Evolutionary conservation across 1,284 basidiomycete genomes (phyloP), one percentile per base, ranked within the genome.

Genomic region (Ganoderma boninense): DNA sequence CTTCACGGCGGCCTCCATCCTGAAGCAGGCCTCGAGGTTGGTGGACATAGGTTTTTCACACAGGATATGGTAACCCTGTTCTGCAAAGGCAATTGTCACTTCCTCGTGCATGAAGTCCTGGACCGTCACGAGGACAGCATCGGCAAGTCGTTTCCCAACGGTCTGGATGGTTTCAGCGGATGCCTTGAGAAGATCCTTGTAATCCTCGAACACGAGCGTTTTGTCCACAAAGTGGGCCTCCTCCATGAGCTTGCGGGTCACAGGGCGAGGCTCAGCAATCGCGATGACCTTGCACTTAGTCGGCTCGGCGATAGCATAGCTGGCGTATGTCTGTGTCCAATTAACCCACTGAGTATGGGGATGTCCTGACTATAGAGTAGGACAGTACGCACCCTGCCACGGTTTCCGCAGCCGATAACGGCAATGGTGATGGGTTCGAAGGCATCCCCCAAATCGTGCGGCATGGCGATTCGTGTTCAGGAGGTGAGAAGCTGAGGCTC

Each of bases 31-130:
- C 64, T 86, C 83, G 49, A 93, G 77, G 66, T 79, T 87, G 2
- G 93, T 95, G 1, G 94, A 93, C 92, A 97, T 95, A 0, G 95
- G 95, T 79, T 96, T 97, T 85, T 97, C 95, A 79, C 95, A 95
- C 38, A 97, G 85, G 68, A 97, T 93, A 77, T 95, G 90, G 78
- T 96, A 96, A 1, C 94, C 94, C 77, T 94, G 92, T 66, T 85
- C 86, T 1, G 91, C 90, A 80, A 95, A 96, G 0, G 91, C 92
- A 8, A 87, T 77, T 0, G 91, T 89, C 14, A 95, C 90, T 72
- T 92, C 90, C 43, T 87, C 84, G 77, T 96, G 95, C 86, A 95
- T 86, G 57, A 87, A 82, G 77, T 96, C 95, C 71, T 94, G 92
- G 0, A 95, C 92, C 3, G 92, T 85, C 71, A 97, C 86, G 66